phyloP scores from a whole-genome alignment of 129 eudicot genomes.

The Lonicera japonica region DNA sequence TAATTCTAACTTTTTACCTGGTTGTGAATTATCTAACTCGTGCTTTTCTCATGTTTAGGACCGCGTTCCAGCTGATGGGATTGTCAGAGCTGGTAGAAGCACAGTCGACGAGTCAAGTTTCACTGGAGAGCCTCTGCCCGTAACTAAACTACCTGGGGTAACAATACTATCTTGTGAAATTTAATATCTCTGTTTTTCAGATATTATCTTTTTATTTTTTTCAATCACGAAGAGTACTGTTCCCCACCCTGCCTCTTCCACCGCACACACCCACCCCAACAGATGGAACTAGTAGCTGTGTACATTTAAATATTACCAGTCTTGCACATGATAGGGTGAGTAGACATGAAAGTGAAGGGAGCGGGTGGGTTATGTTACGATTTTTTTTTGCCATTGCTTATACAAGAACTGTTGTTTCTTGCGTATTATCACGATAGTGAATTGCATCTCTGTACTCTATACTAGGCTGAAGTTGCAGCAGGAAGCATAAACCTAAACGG shows the following conservation, averaged over 20 bases:
- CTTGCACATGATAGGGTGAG: too few relatives aligned
- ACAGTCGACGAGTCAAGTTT: slow-evolving; percentile 96
- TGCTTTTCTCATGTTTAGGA: slow-evolving; percentile 46
- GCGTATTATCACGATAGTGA: background rate
- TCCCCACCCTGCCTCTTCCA: background rate
- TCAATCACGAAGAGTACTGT: slow-evolving; percentile 4
- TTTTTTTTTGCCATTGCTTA: background rate
- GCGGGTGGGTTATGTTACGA: too few relatives aligned
- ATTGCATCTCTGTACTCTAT: slow-evolving; percentile 15
- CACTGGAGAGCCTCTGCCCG: slow-evolving; percentile 97
- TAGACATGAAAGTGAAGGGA: too few relatives aligned
- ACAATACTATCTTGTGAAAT: slow-evolving; percentile 13
- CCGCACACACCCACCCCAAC: too few relatives aligned
- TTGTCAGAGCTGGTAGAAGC: slow-evolving; percentile 95
- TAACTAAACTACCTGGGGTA: slow-evolving; percentile 97
- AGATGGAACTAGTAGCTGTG: too few relatives aligned
- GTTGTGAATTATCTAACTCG: slow-evolving; percentile 3
- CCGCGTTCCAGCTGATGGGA: slow-evolving; percentile 98
- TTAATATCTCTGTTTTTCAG: background rate
- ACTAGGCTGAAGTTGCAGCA: slow-evolving; percentile 93
- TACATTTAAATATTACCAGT: too few relatives aligned
- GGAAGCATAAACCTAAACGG: slow-evolving; percentile 96
- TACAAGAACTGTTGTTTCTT: background rate
- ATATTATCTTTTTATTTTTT: background rate
- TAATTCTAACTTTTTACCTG: background rate